These are phyloP conservation scores for Elsinoe necatrix DNA, from an alignment of 2,329 filamentous ascomycete genomes.

Conservation along the genomic window DNA sequence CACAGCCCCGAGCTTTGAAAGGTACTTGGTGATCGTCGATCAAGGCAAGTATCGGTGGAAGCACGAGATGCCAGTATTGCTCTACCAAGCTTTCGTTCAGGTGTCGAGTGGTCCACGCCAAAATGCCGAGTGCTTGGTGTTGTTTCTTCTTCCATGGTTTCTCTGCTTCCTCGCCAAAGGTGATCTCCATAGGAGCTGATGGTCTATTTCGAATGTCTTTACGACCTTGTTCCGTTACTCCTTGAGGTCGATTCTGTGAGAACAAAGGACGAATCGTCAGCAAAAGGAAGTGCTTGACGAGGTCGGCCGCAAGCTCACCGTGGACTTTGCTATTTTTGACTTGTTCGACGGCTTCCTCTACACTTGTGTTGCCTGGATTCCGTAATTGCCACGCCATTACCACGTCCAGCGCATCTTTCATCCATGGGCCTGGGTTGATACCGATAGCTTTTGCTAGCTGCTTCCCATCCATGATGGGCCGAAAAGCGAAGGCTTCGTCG, in stretches of 20 bases:
- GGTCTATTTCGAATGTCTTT: constrained; percentile 41
- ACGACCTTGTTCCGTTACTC: constrained; percentile 50
- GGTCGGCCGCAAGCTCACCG: constrained; percentile 43
- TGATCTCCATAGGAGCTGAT: constrained; percentile 30
- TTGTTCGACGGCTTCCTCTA: constrained; percentile 38
- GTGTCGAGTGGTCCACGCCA: constrained; percentile 52
- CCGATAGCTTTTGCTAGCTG: constrained; percentile 59
- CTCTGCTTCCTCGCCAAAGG: constrained; percentile 34
- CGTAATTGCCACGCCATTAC: constrained; percentile 84
- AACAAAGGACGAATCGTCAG: constrained; percentile 61
- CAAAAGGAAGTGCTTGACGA: constrained; percentile 50
- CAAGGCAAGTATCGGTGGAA: constrained; percentile 61
- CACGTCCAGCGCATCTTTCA: constrained; percentile 67
- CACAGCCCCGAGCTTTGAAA: constrained; percentile 50
- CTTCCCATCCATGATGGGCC: constrained; percentile 60
- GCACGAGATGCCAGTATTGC: constrained; percentile 57
- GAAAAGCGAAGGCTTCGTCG: constrained; percentile 41
- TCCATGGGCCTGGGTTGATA: constrained; percentile 71
- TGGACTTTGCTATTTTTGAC: constrained; percentile 32
- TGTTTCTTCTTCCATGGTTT: constrained; percentile 53
- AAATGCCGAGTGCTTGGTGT: constrained; percentile 41
- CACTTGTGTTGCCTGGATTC: constrained; percentile 59
- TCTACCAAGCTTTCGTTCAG: constrained; percentile 45
- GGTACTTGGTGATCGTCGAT: constrained; percentile 53
- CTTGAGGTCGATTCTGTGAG: constrained; percentile 45